These are phyloP conservation scores for Eucalyptus marginata DNA, from an alignment of 345 rosid genomes.

Conservation along the genomic window DNA sequence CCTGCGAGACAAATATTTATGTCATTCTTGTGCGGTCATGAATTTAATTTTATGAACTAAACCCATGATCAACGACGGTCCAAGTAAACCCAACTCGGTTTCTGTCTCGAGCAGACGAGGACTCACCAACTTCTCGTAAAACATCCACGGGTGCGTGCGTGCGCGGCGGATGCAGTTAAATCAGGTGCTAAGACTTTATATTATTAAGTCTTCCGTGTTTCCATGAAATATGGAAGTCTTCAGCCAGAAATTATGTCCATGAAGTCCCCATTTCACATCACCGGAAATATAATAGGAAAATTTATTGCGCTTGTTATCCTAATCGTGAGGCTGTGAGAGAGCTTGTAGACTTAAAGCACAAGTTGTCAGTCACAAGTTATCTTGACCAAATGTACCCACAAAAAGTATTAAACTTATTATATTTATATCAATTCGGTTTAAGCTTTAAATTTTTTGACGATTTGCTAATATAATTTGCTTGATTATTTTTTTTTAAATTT, in stretches of 20 bases:
- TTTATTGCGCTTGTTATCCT: background rate
- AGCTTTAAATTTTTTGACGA: too few relatives aligned
- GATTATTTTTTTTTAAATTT: rapidly evolving
- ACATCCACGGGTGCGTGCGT: background rate
- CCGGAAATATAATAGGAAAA: background rate
- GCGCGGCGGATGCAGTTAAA: background rate
- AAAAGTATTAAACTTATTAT: too few relatives aligned
- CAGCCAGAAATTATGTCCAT: background rate
- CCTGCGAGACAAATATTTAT: background rate
- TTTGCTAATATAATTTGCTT: rapidly evolving
- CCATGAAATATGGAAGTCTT: background rate
- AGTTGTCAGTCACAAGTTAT: background rate
- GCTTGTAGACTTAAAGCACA: background rate
- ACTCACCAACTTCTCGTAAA: background rate
- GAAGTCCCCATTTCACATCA: background rate
- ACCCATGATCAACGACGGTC: background rate
- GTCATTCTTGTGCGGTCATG: background rate
- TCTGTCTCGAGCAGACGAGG: background rate
- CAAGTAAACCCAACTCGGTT: background rate
- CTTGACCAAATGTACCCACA: too few relatives aligned
- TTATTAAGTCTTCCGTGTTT: background rate
- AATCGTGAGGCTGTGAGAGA: background rate
- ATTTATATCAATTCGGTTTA: too few relatives aligned
- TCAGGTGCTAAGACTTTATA: background rate
- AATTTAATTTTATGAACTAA: background rate